Conservation (phyloP, 441 rosid species). For the Omphalea diandra region DNA sequence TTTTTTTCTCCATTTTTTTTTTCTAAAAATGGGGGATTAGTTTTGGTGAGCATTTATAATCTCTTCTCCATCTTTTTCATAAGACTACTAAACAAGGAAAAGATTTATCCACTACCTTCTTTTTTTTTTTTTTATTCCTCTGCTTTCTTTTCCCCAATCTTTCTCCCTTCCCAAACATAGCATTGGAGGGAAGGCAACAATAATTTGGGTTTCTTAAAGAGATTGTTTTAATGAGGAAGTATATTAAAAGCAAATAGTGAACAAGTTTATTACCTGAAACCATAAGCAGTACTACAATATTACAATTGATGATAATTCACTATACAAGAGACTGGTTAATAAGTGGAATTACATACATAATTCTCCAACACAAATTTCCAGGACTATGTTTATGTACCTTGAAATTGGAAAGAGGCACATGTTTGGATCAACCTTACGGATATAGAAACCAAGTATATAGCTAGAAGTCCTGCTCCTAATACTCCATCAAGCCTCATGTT, state of each 20-base stretch:
- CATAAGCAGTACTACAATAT: background rate
- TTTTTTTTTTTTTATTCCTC: no score
- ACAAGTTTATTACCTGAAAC: background rate
- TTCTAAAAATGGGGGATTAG: no score
- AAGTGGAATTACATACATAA: background rate
- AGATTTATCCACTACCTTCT: no score
- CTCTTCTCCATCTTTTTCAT: no score
- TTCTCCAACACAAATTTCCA: background rate
- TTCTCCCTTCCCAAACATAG: no score
- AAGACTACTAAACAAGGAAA: no score
- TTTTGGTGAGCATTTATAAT: no score
- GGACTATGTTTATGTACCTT: background rate
- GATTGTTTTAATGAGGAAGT: background rate
- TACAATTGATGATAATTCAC: background rate
- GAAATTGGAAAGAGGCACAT: constrained; percentile 32
- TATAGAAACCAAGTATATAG: constrained; percentile 50
- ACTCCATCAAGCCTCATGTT: constrained; percentile 65
- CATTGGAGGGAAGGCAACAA: no score
- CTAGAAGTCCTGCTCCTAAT: constrained; percentile 65
- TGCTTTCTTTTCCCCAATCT: no score
- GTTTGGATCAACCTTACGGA: constrained; percentile 60
- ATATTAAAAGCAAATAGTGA: background rate
- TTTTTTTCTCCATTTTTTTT: no score
- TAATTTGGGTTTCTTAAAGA: no score
- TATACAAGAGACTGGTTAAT: constrained; percentile 15